Evolutionary conservation across 1,284 basidiomycete genomes (phyloP).

Genomic region (Cystobasidium pallidum): DNA sequence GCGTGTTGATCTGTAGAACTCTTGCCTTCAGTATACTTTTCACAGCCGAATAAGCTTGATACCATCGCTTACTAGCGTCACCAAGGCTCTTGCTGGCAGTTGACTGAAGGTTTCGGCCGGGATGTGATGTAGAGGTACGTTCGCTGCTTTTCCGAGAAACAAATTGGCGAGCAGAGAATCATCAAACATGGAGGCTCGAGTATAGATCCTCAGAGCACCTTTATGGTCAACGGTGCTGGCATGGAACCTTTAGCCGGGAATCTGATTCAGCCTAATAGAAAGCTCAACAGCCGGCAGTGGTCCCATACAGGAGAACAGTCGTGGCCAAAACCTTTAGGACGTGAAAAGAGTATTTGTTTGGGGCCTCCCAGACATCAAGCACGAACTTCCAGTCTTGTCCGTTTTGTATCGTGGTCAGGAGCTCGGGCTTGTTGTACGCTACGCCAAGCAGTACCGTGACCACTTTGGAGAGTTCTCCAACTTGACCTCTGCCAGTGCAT

Average conservation of each 20-base stretch:
- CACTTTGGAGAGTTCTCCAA: neutral
- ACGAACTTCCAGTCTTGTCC: neutral
- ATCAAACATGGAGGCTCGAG: constrained; percentile 1
- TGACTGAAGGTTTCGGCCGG: neutral
- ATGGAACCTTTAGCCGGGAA: neutral
- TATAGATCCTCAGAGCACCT: neutral
- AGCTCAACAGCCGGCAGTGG: too few species aligned
- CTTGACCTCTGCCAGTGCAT: too few species aligned
- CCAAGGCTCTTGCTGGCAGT: neutral
- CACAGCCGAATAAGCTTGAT: too few species aligned
- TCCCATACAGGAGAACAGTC: neutral
- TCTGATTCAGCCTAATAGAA: too few species aligned
- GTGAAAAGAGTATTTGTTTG: neutral
- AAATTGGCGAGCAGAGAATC: neutral
- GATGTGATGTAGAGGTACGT: neutral
- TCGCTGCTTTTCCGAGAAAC: neutral
- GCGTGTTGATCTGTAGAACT: too few species aligned
- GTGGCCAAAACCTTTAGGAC: neutral
- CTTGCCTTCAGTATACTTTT: too few species aligned
- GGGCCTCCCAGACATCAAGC: neutral
- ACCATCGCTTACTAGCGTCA: neutral
- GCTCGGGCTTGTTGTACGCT: neutral
- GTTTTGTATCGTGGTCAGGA: neutral
- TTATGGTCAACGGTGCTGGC: neutral
- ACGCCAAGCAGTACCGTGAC: neutral